Evolutionary conservation across 306 rosid species (phyloP).

Genomic region (Casuarina equisetifolia): DNA sequence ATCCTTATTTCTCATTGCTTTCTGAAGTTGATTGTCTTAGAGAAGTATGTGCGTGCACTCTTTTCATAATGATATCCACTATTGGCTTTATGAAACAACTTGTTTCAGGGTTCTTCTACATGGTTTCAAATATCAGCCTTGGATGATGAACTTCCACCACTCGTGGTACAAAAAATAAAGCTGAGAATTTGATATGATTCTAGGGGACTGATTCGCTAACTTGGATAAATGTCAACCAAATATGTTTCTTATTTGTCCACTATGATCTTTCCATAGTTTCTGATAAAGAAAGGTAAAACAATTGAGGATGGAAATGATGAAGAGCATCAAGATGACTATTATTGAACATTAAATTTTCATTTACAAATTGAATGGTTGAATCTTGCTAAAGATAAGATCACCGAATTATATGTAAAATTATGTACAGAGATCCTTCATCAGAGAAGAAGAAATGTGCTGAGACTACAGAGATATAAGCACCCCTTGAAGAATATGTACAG

Average conservation of each 20-base stretch:
- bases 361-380: constrained; percentile 30
- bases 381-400: constrained; percentile 15
- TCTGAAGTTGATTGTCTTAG: not conserved
- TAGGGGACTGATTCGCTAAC: not conserved
- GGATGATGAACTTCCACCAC: not conserved
- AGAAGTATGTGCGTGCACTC: too few relatives aligned
- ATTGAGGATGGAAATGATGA: not conserved
- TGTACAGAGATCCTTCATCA: constrained; percentile 20
- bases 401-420: not conserved
- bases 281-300: not conserved
- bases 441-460: constrained; percentile 40
- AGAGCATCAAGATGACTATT: constrained; percentile 7
- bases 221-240: not conserved
- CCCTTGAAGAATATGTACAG: constrained; percentile 11
- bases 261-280: not conserved
- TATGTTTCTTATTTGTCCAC: not conserved
- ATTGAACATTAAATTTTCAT: constrained; percentile 17
- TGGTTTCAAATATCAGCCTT: not conserved
- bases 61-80: not conserved
- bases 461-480: constrained; percentile 18
- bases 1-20: not conserved
- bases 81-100: not conserved
- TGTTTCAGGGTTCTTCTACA: not conserved
- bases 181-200: not conserved
- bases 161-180: not conserved